phyloP scores from a whole-genome alignment of 2,329 filamentous ascomycete species.

The Lachnellula suecica region DNA sequence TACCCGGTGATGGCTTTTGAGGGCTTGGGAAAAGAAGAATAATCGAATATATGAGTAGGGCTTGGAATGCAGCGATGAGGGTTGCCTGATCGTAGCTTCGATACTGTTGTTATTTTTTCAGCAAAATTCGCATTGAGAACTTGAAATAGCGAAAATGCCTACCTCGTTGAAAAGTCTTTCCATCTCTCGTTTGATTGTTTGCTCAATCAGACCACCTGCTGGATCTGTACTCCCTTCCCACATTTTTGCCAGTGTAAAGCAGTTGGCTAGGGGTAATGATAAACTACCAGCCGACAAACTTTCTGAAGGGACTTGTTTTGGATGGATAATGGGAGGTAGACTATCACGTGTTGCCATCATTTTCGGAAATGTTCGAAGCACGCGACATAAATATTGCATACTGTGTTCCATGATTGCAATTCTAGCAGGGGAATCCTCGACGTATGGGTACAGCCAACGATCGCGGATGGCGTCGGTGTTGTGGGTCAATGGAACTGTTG shows the following conservation, averaged over 20 bases:
- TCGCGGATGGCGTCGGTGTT: conserved; percentile 4
- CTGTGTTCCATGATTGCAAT: conserved; percentile 24
- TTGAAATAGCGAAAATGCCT: conserved; percentile 4
- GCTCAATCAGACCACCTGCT: conserved; percentile 31
- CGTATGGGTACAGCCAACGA: background rate
- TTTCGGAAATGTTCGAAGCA: conserved; percentile 38
- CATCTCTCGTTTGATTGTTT: conserved; percentile 34
- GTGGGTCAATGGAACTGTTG: background rate
- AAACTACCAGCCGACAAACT: too few relatives aligned
- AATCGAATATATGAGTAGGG: conserved; percentile 37
- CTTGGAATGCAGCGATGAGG: conserved; percentile 37
- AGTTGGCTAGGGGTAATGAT: conserved; percentile 36
- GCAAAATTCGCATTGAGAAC: background rate
- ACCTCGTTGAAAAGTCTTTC: conserved; percentile 34
- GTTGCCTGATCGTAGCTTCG: conserved; percentile 33
- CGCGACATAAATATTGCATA: conserved; percentile 35
- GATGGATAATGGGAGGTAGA: conserved; percentile 38
- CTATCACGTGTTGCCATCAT: conserved; percentile 39
- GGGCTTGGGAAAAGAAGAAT: conserved; percentile 38
- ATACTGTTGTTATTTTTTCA: conserved; percentile 26
- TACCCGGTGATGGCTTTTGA: conserved; percentile 20
- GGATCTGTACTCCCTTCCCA: conserved; percentile 35
- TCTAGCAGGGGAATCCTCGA: background rate
- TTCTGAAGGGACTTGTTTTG: conserved; percentile 20
- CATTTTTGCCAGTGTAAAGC: conserved; percentile 37